Base-by-base conservation (phyloP, 345 rosid species). In the Heritiera fomes region DNA sequence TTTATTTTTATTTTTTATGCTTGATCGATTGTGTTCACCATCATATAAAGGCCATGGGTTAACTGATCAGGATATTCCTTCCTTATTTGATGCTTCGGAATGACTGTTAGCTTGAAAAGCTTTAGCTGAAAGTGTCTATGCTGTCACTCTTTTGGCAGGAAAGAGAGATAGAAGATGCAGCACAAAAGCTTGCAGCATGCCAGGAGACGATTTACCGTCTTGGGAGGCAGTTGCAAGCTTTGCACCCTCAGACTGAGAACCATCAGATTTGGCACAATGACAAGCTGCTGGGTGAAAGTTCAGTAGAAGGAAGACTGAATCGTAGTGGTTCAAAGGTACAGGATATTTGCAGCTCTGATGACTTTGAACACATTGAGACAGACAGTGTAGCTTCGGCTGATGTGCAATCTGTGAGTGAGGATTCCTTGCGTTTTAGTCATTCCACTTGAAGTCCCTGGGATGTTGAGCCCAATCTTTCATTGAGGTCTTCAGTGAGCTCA, bases 181-280 rank as follows among this genome's bases (percentile, higher is more conserved):
- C 45, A 6, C 8, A 43, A 43, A 43, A 43, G 45, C 45, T 43
- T 6, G 45, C 45, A 43, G 45, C 45, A 43, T 43, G 45, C 45
- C 45, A 43, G 45, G 8, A 43, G 45, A 6, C 45, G 0, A 43
- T 43, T 43, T 43, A 43, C 45, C 45, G 0, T 6, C 45, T 43
- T 43, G 45, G 45, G 45, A 43, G 6, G 8, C 93, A 93, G 74
- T 80, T 93, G 81, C 86, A 89, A 73, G 83, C 90, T 7, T 75
- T 91, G 62, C 85, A 80, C 18, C 90, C 92, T 62, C 92, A 79
- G 47, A 30, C 83, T 75, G 88, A 81, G 46, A 62, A 53, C 38
- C 13, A 43, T 28, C 82, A 72, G 45, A 50, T 80, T 78, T 84
- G 60, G 4, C 66, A 80, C 30, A 68, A 49, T 78, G 82, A 82